Conservation (phyloP, 2,329 filamentous ascomycete species). For the Ophiobolus disseminans region DNA sequence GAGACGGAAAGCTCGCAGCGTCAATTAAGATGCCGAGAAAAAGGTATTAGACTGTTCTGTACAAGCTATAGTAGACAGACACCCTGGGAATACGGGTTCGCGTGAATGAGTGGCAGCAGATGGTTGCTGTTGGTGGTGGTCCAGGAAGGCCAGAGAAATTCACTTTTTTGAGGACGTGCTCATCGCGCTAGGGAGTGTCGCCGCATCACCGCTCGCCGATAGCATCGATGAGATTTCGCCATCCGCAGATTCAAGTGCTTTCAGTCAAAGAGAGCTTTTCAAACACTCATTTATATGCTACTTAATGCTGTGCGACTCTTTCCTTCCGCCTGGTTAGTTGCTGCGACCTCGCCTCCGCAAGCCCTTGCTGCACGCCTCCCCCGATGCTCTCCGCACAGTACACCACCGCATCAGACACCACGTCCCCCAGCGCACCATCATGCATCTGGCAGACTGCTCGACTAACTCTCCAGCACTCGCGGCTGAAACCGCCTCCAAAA, state of each 20-base stretch:
- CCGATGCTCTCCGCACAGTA: slow-evolving; percentile 71
- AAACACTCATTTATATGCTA: no score
- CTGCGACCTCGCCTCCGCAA: slow-evolving; percentile 62
- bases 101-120: slow-evolving; percentile 19
- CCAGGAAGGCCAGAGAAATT: slow-evolving; percentile 25
- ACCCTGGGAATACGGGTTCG: slow-evolving; percentile 14
- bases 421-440: slow-evolving; percentile 69
- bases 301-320: no score
- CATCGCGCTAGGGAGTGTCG: slow-evolving; percentile 17
- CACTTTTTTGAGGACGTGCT: slow-evolving; percentile 39
- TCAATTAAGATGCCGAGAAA: not conserved
- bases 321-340: no score
- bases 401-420: slow-evolving; percentile 61
- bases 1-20: slow-evolving; percentile 6
- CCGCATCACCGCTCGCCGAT: slow-evolving; percentile 16
- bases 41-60: slow-evolving; percentile 1
- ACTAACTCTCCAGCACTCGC: slow-evolving; percentile 59
- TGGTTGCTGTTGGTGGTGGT: slow-evolving; percentile 18
- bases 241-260: no score
- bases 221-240: slow-evolving; percentile 5
- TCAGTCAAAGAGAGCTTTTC: no score
- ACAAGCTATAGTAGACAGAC: not conserved
- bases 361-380: slow-evolving; percentile 71
- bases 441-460: slow-evolving; percentile 66
- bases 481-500: slow-evolving; percentile 62